Base-by-base conservation (phyloP, 257 asterid genomes). In the Capsicum pubescens region DNA sequence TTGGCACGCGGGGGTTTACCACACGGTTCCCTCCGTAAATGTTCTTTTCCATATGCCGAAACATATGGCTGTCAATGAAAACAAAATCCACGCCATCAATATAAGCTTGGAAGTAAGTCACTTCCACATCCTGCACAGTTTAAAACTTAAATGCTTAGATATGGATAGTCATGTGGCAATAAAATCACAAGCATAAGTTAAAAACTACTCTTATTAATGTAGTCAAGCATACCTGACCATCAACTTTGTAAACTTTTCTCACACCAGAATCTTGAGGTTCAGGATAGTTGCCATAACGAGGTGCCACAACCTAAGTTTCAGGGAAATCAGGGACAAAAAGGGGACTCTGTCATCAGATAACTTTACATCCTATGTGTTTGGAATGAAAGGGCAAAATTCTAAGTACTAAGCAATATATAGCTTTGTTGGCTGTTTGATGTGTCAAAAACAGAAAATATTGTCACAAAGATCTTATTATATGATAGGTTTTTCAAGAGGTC, bases 1-100 rank as follows among this genome's bases (percentile, higher is more conserved):
- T 14, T 66, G 14, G 79, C 9, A 14, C 7, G 32, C 2, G 32
- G 4, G 5, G n/a, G 82, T 93, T 85, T 89, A 95, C 99, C 92
- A 68, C 79, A 63, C 93, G 97, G 6, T 90, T 92, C 88, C 98
- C 99, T 84, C 97, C 96, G 63, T 97, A 97, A 84, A 97, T 95
- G 80, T 92, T 86, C 26, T 88, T 91, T 85, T 63, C 98, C 15
- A 82, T 72, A 86, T 92, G 91, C 79, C 92, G 91, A 86, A 94
- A 90, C 67, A 85, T 2, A 21, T 95, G 94, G 87, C 90, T 83
- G 61, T 97, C 99, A 39, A 97, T 84, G 87, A 97, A 97, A 83
- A 97, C 98, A 89, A 97, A 93, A 87, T 97, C 99, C 46, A 97
- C 98, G 36, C 98, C 98, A 87, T 97, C 99, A 83, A 93, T 90